Evolutionary conservation across 768 basidiomycete genomes (phyloP), one percentile per base, ranked within the genome.

Genomic region (Trametes sanguinea): DNA sequence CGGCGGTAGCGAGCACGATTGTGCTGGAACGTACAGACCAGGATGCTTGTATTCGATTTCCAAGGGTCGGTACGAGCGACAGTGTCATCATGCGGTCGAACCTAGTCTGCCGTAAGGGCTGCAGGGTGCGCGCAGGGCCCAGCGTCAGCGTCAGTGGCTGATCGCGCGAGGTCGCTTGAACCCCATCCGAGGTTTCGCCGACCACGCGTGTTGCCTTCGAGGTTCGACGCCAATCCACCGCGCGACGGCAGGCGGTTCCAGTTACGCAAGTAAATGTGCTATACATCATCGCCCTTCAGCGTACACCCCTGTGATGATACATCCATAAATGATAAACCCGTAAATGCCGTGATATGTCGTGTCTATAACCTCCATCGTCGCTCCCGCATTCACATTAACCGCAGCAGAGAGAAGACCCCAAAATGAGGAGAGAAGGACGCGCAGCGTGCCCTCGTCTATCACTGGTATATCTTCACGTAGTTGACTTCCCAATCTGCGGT

Each of bases 401-500:
- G 44, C 44, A 17, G 44, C 44, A 8, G 6, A 6, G 11, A 27
- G 22, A 17, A 5, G 45, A 1, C 22, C 45, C 13, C 17, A 10
- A 46, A 46, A 27, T 7, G 17, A 29, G 14, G 30, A 50, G 48
- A 11, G 48, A 50, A 54, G 11, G 40, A 27, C 30, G 30, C 60
- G 17, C 33, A 11, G 27, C 39, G 30, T 27, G 32, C 10, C 44
- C 16, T 44, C 39, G 30, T 45, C 16, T 10, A 37, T 11, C 46
- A 72, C 71, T 90, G 86, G 74, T 87, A 94, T 61, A 92, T 82
- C 76, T 85, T 84, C 54, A 94, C 85, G 71, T 83, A 86, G 63
- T 78, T 80, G 43, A 95, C 84, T 75, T 94, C 90, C 92, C 92
- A 93, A 71, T 91, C 92, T 94, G 30, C 32, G 13, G 16, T 3